Conservation (phyloP, 164 flowering plant genomes). For the Macadamia tetraphylla region DNA sequence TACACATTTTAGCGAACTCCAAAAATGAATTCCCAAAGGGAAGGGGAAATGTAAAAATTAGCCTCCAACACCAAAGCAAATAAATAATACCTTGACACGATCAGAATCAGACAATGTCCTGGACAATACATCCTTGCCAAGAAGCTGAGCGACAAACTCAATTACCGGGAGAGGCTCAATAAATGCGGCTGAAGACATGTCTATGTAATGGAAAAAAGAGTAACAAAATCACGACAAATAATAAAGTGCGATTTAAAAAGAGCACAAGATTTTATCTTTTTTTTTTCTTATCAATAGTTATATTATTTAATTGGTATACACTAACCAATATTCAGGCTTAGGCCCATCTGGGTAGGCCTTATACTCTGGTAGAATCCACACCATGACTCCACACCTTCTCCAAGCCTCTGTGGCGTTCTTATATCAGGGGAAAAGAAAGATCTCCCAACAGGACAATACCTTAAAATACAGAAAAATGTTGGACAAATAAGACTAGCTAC, state of each 20-base stretch:
- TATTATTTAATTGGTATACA: not conserved
- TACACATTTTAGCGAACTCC: not conserved
- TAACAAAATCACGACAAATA: not conserved
- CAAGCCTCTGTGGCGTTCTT: conserved; percentile 66
- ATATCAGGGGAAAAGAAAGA: conserved; percentile 82
- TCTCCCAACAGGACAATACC: conserved; percentile 76
- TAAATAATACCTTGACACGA: conserved; percentile 49
- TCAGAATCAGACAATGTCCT: conserved; percentile 68
- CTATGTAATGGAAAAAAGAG: conserved; percentile 22
- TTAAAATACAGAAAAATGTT: conserved; percentile 15
- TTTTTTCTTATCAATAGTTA: not conserved
- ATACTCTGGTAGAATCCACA: conserved; percentile 95
- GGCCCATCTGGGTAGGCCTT: conserved; percentile 95
- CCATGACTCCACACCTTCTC: conserved; percentile 91
- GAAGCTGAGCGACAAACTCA: conserved; percentile 70
- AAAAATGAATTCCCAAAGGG: not conserved
- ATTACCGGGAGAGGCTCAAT: conserved; percentile 78
- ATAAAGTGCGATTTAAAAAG: not conserved
- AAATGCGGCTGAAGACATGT: conserved; percentile 76
- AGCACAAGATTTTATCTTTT: not conserved
- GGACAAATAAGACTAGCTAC: conserved; percentile 5
- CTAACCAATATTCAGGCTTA: conserved; percentile 83
- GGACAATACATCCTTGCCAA: conserved; percentile 54
- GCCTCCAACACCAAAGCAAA: not conserved
- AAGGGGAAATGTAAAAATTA: not conserved